phyloP scores from a whole-genome alignment of 306 rosid species.

The Ormosia emarginata region DNA sequence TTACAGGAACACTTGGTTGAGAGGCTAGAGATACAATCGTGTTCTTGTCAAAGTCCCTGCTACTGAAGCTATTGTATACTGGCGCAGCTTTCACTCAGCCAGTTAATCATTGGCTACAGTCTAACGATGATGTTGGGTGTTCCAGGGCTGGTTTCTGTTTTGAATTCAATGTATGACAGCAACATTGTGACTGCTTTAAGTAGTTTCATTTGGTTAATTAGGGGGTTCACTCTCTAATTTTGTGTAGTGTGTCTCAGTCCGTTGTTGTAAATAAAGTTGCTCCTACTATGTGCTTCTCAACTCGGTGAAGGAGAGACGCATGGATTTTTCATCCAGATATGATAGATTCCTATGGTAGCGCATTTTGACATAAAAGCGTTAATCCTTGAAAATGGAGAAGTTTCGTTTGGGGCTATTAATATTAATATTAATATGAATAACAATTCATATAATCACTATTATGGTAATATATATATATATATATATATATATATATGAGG shows the following conservation, averaged over 20 bases:
- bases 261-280: slow-evolving; percentile 26
- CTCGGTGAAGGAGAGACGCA: not conserved
- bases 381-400: not conserved
- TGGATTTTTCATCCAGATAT: not conserved
- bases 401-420: not conserved
- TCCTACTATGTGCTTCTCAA: not conserved
- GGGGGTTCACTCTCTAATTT: not conserved
- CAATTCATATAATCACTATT: too few species aligned
- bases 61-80: slow-evolving; percentile 2
- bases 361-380: not conserved
- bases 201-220: slow-evolving; percentile 11
- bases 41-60: not conserved
- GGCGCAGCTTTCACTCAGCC: not conserved
- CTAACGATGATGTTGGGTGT: slow-evolving; percentile 19
- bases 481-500: too few species aligned
- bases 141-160: slow-evolving; percentile 13
- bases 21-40: slow-evolving; percentile 48
- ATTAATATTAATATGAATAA: too few species aligned
- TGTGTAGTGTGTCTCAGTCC: not conserved
- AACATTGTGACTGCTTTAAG: not conserved
- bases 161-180: slow-evolving; percentile 7
- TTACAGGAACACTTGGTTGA: slow-evolving; percentile 95
- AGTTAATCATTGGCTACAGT: slow-evolving; percentile 2
- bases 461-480: too few species aligned
- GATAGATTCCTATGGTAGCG: not conserved